phyloP scores from a whole-genome alignment of 2,329 filamentous ascomycete genomes.

The Diaporthe australafricana region DNA sequence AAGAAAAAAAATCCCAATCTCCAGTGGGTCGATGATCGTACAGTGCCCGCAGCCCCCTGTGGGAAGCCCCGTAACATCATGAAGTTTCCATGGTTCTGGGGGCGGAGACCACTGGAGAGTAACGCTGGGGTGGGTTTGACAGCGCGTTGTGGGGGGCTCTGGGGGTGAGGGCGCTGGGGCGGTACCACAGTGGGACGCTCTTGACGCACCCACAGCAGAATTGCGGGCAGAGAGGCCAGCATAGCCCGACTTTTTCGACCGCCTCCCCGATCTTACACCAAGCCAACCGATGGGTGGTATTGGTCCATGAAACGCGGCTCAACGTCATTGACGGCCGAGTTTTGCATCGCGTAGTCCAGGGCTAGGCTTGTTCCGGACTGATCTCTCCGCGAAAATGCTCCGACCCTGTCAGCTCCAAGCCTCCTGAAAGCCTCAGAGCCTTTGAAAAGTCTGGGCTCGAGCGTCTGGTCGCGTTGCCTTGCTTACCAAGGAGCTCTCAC shows the following conservation, averaged over 20 bases:
- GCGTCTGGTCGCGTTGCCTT: neutral
- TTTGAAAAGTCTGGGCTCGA: neutral
- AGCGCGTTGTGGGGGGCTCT: slow-evolving; percentile 11
- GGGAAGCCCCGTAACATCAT: neutral
- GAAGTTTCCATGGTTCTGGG: slow-evolving; percentile 20
- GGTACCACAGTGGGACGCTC: slow-evolving; percentile 7
- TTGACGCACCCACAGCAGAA: neutral
- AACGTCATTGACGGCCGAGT: slow-evolving; percentile 35
- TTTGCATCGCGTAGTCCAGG: neutral
- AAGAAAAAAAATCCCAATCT: neutral
- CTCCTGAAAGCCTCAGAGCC: neutral
- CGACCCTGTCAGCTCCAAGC: slow-evolving; percentile 20
- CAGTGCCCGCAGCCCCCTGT: slow-evolving; percentile 19
- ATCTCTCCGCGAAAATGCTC: slow-evolving; percentile 25
- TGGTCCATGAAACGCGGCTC: slow-evolving; percentile 34
- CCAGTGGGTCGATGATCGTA: slow-evolving; percentile 24
- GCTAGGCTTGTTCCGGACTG: slow-evolving; percentile 18
- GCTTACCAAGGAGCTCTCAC: neutral
- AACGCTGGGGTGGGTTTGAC: slow-evolving; percentile 23
- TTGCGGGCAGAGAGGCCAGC: neutral
- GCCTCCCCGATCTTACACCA: slow-evolving; percentile 31
- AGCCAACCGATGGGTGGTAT: slow-evolving; percentile 29
- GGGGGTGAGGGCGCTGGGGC: neutral
- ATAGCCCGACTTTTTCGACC: neutral
- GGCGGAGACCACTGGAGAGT: slow-evolving; percentile 12